Evolutionary conservation across 169 alveolate genomes (phyloP).

Genomic region (Eimeria maxima): DNA sequence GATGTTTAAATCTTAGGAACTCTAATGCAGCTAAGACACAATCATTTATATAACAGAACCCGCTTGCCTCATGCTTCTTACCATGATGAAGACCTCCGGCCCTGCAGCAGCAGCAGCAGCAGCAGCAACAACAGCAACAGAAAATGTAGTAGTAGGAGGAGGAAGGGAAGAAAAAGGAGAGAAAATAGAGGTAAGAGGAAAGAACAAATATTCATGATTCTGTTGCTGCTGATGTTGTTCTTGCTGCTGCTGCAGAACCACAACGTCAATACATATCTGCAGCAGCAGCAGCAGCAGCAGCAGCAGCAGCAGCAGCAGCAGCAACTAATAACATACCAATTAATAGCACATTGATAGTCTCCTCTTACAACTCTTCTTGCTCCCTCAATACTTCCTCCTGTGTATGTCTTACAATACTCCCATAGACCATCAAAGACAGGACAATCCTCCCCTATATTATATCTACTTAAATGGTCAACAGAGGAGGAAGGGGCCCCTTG

Average conservation of each 20-base stretch:
- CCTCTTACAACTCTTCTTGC: slow-evolving; percentile 96
- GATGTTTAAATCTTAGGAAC: slow-evolving; percentile 93
- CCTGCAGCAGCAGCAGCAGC: slow-evolving; percentile 88
- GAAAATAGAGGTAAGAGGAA: too few relatives aligned
- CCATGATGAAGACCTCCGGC: slow-evolving; percentile 99
- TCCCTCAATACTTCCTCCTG: slow-evolving; percentile 89
- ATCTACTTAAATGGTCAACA: slow-evolving; percentile 25
- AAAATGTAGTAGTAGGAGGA: too few relatives aligned
- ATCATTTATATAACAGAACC: slow-evolving; percentile 99
- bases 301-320: background rate
- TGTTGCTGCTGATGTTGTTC: background rate
- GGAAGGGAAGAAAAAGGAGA: too few relatives aligned
- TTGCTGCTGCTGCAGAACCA: slow-evolving; percentile 2
- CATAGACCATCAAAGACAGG: slow-evolving; percentile 98
- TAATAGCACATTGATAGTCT: slow-evolving; percentile 97
- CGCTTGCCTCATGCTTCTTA: slow-evolving; percentile 98
- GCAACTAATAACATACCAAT: slow-evolving; percentile 86
- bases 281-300: background rate
- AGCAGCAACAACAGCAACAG: background rate
- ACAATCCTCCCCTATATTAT: slow-evolving; percentile 94
- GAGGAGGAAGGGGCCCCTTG: slow-evolving; percentile 39
- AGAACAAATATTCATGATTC: too few relatives aligned
- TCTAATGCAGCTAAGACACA: slow-evolving; percentile 98
- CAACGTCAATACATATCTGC: background rate
- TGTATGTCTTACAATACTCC: slow-evolving; percentile 90